Evolutionary conservation across 2,329 filamentous ascomycete species (phyloP), one percentile per base, ranked within the genome.

Genomic region (Elsinoe ampelina): DNA sequence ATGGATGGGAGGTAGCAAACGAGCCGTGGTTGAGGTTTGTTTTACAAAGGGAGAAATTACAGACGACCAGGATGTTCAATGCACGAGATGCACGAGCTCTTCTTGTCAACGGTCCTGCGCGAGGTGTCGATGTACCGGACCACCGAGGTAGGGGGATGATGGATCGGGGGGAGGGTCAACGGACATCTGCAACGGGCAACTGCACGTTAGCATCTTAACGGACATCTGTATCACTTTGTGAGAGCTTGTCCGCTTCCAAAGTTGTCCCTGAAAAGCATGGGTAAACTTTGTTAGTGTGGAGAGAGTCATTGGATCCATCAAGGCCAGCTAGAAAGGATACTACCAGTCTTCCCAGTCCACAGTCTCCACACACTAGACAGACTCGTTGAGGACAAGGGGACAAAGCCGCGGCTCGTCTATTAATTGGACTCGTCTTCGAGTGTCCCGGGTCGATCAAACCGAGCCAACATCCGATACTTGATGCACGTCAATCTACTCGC

Each of bases 401-500:
- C 48, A 17, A 52, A 12, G 22, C 48, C 17, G 19, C 48, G 32
- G 32, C 48, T 52, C 48, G 48, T 15, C 10, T 52, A 38, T 30
- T 34, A 34, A 15, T 2, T 26, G 12, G 19, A 20, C 22, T 8
- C 41, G 10, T 20, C 8, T 26, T 45, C 19, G 15, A 20, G 32
- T 19, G 32, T 52, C 48, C 26, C 48, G 48, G 48, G 48, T 52
- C 48, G 48, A 52, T 52, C 48, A 52, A 52, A 52, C 48, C 48
- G 48, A 52, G 35, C 48, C 34, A 39, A 13, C 41, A 17, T 34
- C 20, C 10, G 48, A 22, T 52, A 20, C 41, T 39, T 52, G 26
- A 52, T 52, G 48, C 48, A 52, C 48, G 48, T 52, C 48, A 52
- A 52, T 52, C 48, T 50, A 50, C 45, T 39, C 41, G 22, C 26